Evolutionary conservation across 768 basidiomycete species (phyloP).

Genomic region (Filobasidium wieringae): DNA sequence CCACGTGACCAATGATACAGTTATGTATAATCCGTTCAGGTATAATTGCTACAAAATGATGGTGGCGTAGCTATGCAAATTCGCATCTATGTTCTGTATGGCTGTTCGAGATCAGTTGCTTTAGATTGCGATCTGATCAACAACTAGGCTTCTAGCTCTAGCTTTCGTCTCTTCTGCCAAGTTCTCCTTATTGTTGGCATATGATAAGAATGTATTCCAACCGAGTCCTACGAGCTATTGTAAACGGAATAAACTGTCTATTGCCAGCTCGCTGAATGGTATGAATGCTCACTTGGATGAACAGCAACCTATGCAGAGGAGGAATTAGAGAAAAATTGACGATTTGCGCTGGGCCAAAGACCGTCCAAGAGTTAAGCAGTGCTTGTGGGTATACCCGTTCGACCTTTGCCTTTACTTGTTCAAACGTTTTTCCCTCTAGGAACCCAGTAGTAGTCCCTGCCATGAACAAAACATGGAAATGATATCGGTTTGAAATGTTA

Average conservation of each 20-base stretch:
- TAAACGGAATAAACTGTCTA: background rate
- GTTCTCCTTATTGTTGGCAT: constrained; percentile 24
- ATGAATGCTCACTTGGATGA: constrained; percentile 22
- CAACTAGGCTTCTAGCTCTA: background rate
- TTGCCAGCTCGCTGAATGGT: background rate
- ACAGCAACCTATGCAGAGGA: constrained; percentile 25
- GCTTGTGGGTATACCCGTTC: constrained; percentile 5
- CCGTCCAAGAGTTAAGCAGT: constrained; percentile 4
- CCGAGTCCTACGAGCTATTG: constrained; percentile 16
- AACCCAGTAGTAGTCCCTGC: constrained; percentile 27
- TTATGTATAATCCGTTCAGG: too few relatives aligned
- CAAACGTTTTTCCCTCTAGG: constrained; percentile 26
- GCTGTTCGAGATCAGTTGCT: too few relatives aligned
- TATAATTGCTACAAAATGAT: too few relatives aligned
- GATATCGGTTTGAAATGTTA: background rate
- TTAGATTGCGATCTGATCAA: constrained; percentile 2
- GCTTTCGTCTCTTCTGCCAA: background rate
- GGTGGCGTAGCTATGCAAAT: too few relatives aligned
- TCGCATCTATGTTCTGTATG: too few relatives aligned
- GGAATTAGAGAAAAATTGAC: constrained; percentile 34
- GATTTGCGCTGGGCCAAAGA: constrained; percentile 27
- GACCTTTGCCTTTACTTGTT: constrained; percentile 28
- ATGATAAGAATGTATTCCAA: constrained; percentile 37
- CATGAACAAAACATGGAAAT: constrained; percentile 8
- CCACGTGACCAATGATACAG: too few relatives aligned